Percentiles rank a stretch among this genome's conserved stretches.
Evolutionary conservation across 2,329 filamentous ascomycete species (phyloP).

Genomic region (Sporothrix luriei): DNA sequence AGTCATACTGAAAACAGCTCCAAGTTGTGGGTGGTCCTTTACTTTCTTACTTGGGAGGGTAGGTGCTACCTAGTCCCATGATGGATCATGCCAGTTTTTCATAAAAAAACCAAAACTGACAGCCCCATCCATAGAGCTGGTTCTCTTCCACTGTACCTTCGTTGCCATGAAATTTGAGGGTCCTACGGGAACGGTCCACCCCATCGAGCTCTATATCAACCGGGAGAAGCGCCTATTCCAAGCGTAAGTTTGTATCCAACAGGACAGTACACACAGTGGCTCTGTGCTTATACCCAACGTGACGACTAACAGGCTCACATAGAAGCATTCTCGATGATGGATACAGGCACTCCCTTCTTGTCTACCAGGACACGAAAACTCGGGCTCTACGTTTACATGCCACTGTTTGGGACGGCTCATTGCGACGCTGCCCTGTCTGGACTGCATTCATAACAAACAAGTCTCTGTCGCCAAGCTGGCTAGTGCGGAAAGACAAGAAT

Average conservation of each 20-base stretch:
- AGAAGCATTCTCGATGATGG: slow-evolving; percentile 61
- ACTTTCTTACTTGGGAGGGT: slow-evolving; percentile 65
- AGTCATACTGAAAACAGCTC: slow-evolving; percentile 47
- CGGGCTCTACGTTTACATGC: slow-evolving; percentile 58
- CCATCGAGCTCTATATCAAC: slow-evolving; percentile 50
- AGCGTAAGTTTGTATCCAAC: slow-evolving; percentile 50
- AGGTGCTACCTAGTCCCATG: slow-evolving; percentile 32
- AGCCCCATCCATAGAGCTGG: slow-evolving; percentile 52
- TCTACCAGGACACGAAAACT: slow-evolving; percentile 56
- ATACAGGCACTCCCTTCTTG: slow-evolving; percentile 56
- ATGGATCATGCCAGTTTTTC: background rate
- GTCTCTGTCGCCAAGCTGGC: slow-evolving; percentile 53
- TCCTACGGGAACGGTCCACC: slow-evolving; percentile 49
- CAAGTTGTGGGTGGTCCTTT: slow-evolving; percentile 59
- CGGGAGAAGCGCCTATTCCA: slow-evolving; percentile 59
- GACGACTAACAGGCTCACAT: background rate
- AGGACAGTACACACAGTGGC: background rate
- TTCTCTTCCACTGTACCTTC: slow-evolving; percentile 62
- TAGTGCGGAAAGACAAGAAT: slow-evolving; percentile 52
- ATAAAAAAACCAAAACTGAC: too few relatives aligned
- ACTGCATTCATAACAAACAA: slow-evolving; percentile 64
- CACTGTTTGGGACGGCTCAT: slow-evolving; percentile 57
- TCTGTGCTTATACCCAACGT: background rate
- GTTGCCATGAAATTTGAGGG: slow-evolving; percentile 59
- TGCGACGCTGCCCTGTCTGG: slow-evolving; percentile 62